Evolutionary conservation across 1,139 yeast species (phyloP).

Genomic region (Blastobotrys indianensis): DNA sequence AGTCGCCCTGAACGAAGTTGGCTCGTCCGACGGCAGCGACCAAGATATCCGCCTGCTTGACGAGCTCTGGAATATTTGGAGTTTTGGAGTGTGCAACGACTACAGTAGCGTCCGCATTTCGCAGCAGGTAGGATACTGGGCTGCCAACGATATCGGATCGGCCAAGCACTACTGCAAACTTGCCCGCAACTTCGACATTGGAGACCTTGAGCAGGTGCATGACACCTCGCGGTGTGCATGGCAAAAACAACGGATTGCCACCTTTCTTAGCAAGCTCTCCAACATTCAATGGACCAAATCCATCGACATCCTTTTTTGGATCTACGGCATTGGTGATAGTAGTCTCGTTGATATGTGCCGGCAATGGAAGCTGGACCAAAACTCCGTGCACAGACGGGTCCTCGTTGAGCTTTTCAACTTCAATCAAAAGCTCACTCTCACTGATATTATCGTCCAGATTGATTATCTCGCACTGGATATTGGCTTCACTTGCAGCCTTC

Average conservation of each 20-base stretch:
- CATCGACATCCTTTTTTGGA: slow-evolving; percentile 88
- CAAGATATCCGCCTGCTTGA: slow-evolving; percentile 77
- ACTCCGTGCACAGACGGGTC: slow-evolving; percentile 77
- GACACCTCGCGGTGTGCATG: slow-evolving; percentile 96
- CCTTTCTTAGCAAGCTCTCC: slow-evolving; percentile 88
- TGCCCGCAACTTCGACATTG: slow-evolving; percentile 63
- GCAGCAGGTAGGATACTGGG: slow-evolving; percentile 80
- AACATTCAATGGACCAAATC: slow-evolving; percentile 82
- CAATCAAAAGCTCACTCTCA: slow-evolving; percentile 46
- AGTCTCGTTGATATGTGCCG: slow-evolving; percentile 71
- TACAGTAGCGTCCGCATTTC: slow-evolving; percentile 77
- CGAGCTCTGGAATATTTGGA: slow-evolving; percentile 50
- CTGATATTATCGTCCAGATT: slow-evolving; percentile 31
- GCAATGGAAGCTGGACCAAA: slow-evolving; percentile 88
- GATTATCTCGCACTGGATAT: slow-evolving; percentile 31
- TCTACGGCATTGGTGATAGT: slow-evolving; percentile 71
- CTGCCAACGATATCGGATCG: slow-evolving; percentile 95
- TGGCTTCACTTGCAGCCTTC: slow-evolving; percentile 63
- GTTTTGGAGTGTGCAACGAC: slow-evolving; percentile 81
- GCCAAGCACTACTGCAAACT: slow-evolving; percentile 90
- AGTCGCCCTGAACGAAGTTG: slow-evolving; percentile 76
- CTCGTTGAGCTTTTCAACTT: slow-evolving; percentile 59
- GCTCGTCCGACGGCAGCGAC: slow-evolving; percentile 90
- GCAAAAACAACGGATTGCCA: slow-evolving; percentile 78
- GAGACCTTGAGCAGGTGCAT: slow-evolving; percentile 66